Evolutionary conservation across 23 red algal species (phyloP), one percentile per base, ranked within the genome.

Genomic region (Agarophyton chilense): DNA sequence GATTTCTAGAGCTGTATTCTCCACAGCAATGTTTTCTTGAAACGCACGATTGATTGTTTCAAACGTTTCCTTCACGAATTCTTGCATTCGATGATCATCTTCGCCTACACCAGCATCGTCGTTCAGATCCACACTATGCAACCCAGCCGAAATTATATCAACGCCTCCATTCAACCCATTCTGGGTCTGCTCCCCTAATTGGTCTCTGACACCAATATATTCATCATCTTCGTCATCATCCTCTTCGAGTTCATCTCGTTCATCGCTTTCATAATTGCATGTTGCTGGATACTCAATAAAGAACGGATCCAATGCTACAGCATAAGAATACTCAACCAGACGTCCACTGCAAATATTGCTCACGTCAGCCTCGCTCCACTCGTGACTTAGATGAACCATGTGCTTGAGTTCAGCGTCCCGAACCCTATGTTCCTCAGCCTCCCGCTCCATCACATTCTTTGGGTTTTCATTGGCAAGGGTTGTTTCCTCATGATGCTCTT

Each of bases 21-120:
- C 95, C 0, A 77, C 54, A 14, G 81, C 68, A 50, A 82, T 77
- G n/a, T 51, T 60, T 72, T 97, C 90, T 42, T 78, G 64, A 52
- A 92, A 68, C 3, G 95, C 67, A 24, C 86, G 52, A 45, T 73
- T 66, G 44, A 97, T 78, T 19, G 95, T 97, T 56, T 97, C 95
- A 44, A 62, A 81, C 22, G 92, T 78, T 73, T 97, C 95, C 57
- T 52, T 46, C 16, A 50, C 56, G 44, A 96, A 88, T 22, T 88
- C 52, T 2, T 54, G 40, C 63, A 88, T 44, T 58, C 66, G 54
- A 34, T 29, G 36, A 38, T 75, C 60, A 41, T 65, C 34, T 68
- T 73, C 35, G 47, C 35, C 49, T 36, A 18, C 41, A 77, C 32
- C 36, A 43, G 50, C n/a, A 1, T 58, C 45, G 1, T 62, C 43